Percentiles rank a stretch among this genome's conserved stretches.
phyloP scores from a whole-genome alignment of 441 rosid species.

The Erysimum cheiri region DNA sequence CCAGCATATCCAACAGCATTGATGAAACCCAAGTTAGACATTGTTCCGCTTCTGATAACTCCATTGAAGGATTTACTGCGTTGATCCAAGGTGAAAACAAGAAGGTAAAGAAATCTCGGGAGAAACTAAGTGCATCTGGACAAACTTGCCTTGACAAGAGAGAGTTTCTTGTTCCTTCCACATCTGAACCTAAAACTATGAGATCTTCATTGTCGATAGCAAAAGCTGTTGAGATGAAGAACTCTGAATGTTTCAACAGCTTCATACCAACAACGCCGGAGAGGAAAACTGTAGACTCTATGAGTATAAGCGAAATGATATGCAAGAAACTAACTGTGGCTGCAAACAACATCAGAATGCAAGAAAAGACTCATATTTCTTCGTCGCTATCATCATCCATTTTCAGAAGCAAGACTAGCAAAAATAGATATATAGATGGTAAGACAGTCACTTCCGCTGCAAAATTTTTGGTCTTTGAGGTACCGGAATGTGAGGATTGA shows the following conservation, averaged over 20 bases:
- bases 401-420: constrained; percentile 43
- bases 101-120: constrained; percentile 20
- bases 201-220: constrained; percentile 19
- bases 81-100: constrained; percentile 25
- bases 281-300: constrained; percentile 18
- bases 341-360: constrained; percentile 50
- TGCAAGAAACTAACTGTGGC: constrained; percentile 59
- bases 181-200: constrained; percentile 28
- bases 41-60: neutral
- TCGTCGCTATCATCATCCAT: constrained; percentile 40
- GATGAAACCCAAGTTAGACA: constrained; percentile 1
- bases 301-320: constrained; percentile 10
- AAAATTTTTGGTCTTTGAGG: constrained; percentile 57
- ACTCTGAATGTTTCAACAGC: constrained; percentile 11
- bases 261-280: constrained; percentile 9
- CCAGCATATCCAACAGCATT: constrained; percentile 24
- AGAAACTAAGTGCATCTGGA: constrained; percentile 13
- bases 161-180: constrained; percentile 28
- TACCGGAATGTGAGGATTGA: constrained; percentile 56
- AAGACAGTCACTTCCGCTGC: constrained; percentile 35
- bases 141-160: constrained; percentile 3
- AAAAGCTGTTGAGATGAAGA: constrained; percentile 28
- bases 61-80: constrained; percentile 16
- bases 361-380: constrained; percentile 44
- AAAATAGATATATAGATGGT: constrained; percentile 30